These are phyloP conservation scores for Phytophthora tubulina DNA, from an alignment of 352 stramenopile genomes.

Conservation along the genomic window DNA sequence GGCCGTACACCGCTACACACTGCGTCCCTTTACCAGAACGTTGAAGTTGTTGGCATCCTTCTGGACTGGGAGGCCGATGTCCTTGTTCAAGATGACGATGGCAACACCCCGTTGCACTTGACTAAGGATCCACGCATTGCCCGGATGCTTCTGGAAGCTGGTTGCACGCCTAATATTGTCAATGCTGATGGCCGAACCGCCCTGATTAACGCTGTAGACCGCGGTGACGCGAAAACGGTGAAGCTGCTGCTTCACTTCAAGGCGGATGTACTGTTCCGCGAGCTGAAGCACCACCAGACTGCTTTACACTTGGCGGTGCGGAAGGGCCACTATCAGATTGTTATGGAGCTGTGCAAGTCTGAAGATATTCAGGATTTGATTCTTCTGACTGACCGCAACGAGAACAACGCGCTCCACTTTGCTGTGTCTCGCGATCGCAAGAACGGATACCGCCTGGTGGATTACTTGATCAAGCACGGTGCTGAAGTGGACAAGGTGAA, in stretches of 20 bases:
- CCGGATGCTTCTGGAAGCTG: conserved; percentile 84
- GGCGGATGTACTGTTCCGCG: conserved; percentile 85
- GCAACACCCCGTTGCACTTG: conserved; percentile 88
- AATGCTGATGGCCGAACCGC: conserved; percentile 81
- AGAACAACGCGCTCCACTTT: conserved; percentile 89
- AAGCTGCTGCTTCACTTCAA: conserved; percentile 85
- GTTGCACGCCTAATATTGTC: conserved; percentile 87
- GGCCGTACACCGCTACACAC: conserved; percentile 86
- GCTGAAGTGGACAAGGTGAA: conserved; percentile 89
- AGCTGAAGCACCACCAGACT: conserved; percentile 89
- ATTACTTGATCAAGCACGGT: conserved; percentile 88
- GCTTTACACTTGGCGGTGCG: conserved; percentile 84
- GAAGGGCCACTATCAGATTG: conserved; percentile 87
- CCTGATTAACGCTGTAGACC: conserved; percentile 84
- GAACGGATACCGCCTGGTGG: conserved; percentile 81
- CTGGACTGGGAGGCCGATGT: conserved; percentile 86
- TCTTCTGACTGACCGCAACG: conserved; percentile 81
- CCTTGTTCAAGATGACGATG: conserved; percentile 80
- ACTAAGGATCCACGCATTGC: conserved; percentile 81
- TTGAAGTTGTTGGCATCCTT: conserved; percentile 85
- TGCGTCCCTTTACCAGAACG: conserved; percentile 81
- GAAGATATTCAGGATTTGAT: conserved; percentile 73
- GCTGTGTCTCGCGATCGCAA: conserved; percentile 85
- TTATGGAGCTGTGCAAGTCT: conserved; percentile 88
- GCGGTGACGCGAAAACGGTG: conserved; percentile 77